Conservation (phyloP, 1,284 basidiomycete species). For the Rhodotorula sp. region DNA sequence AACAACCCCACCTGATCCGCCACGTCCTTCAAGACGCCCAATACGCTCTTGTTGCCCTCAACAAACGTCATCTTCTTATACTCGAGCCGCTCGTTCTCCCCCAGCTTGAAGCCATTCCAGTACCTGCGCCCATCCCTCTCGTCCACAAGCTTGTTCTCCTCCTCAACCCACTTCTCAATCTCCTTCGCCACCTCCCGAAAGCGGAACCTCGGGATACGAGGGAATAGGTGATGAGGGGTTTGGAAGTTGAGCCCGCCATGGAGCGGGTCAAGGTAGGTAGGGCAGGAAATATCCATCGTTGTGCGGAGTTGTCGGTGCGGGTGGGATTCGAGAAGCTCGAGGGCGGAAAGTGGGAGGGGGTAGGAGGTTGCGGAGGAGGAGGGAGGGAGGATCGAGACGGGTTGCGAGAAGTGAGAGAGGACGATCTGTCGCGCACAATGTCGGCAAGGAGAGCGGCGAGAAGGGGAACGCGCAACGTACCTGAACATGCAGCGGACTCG, state of each 20-base stretch:
- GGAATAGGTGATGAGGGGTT: conserved; percentile 96
- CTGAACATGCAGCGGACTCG: conserved; percentile 83
- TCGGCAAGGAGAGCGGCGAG: neutral
- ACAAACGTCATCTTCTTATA: conserved; percentile 90
- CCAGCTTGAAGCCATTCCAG: conserved; percentile 24
- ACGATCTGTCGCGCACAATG: conserved; percentile 68
- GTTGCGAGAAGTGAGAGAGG: conserved; percentile 95
- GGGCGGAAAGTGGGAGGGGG: conserved; percentile 46
- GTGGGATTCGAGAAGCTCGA: conserved; percentile 90
- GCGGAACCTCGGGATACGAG: conserved; percentile 90
- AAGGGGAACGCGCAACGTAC: conserved; percentile 43
- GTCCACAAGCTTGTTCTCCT: conserved; percentile 21
- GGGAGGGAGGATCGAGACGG: conserved; percentile 47
- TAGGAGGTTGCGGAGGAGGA: conserved; percentile 3
- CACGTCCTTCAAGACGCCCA: conserved; percentile 71
- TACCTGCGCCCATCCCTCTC: neutral
- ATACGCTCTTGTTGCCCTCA: conserved; percentile 74
- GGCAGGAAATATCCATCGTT: conserved; percentile 91
- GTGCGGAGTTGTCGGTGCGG: conserved; percentile 89
- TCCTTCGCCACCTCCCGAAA: conserved; percentile 64
- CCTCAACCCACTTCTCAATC: conserved; percentile 40
- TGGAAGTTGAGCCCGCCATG: conserved; percentile 94
- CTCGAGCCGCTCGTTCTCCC: conserved; percentile 69
- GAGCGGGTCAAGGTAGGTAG: conserved; percentile 75
- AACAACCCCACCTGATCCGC: conserved; percentile 77